Percentiles rank a stretch among this genome's conserved stretches.
Conservation (phyloP, 768 basidiomycete genomes). For the Boletellus sp. region DNA sequence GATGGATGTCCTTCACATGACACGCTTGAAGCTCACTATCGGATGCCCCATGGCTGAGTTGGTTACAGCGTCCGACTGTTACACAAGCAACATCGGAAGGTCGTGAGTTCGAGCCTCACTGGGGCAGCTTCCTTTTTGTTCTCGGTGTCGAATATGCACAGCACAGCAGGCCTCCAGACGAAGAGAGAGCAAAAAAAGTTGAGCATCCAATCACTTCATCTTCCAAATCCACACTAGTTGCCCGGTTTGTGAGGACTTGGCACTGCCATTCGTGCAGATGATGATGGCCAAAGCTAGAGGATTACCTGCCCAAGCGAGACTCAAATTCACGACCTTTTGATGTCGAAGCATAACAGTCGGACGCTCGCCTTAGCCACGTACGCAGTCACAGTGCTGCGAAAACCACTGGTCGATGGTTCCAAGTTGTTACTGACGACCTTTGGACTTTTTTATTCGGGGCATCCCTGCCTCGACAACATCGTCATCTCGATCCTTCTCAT, state of each 20-base stretch:
- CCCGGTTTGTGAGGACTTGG: too few species aligned
- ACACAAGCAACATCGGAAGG: constrained; percentile 49
- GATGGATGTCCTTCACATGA: too few species aligned
- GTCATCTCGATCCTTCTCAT: constrained; percentile 88
- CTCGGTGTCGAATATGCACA: neutral
- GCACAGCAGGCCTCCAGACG: too few species aligned
- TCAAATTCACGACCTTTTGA: constrained; percentile 71
- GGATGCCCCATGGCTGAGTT: constrained; percentile 74
- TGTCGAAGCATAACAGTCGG: constrained; percentile 56
- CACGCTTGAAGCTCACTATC: too few species aligned
- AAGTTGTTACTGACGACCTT: constrained; percentile 37
- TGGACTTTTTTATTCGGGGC: constrained; percentile 59
- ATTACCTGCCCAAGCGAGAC: constrained; percentile 64
- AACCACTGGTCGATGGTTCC: too few species aligned
- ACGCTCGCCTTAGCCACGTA: too few species aligned
- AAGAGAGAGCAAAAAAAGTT: too few species aligned
- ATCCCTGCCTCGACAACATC: constrained; percentile 90
- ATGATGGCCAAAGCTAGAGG: too few species aligned
- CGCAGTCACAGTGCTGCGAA: too few species aligned
- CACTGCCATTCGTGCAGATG: too few species aligned
- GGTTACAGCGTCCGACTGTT: constrained; percentile 79
- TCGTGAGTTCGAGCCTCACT: constrained; percentile 69
- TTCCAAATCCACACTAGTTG: too few species aligned
- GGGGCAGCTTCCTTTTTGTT: constrained; percentile 39
- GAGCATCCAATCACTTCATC: too few species aligned